phyloP scores from a whole-genome alignment of 202 grass and related monocot species.

The Bolboschoenoplectus hybrid region DNA sequence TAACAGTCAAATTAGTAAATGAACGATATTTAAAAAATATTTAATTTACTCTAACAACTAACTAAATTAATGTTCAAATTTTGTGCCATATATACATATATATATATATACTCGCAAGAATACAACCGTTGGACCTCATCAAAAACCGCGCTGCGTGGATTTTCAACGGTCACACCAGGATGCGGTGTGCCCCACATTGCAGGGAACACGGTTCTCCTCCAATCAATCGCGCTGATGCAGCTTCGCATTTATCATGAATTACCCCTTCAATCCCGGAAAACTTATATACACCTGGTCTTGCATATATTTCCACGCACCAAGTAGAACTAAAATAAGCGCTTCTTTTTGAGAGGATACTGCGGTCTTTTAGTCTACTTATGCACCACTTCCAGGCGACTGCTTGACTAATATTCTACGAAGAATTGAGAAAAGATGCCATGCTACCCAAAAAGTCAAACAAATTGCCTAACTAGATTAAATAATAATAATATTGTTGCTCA shows the following conservation, averaged over 20 bases:
- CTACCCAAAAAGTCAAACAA: slow-evolving; percentile 34
- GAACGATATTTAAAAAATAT: neutral
- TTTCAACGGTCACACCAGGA: neutral
- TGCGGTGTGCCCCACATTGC: neutral
- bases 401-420: neutral
- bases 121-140: neutral
- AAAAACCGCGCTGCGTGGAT: neutral
- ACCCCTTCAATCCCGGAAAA: slow-evolving; percentile 7
- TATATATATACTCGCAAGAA: neutral
- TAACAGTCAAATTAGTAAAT: neutral
- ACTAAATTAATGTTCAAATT: no score
- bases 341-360: neutral
- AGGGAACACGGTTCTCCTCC: neutral
- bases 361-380: neutral
- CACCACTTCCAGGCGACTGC: neutral
- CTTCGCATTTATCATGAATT: slow-evolving; percentile 8
- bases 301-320: neutral
- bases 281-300: neutral
- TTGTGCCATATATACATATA: no score
- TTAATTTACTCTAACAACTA: neutral
- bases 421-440: slow-evolving; percentile 10
- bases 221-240: slow-evolving; percentile 6
- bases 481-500: neutral
- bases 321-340: neutral
- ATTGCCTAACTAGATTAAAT: slow-evolving; percentile 17